A percentile compares a stretch with the other conserved stretches of the same genome.
Evolutionary conservation across 257 asterid species (phyloP).

Genomic region (Voacanga thouarsii): DNA sequence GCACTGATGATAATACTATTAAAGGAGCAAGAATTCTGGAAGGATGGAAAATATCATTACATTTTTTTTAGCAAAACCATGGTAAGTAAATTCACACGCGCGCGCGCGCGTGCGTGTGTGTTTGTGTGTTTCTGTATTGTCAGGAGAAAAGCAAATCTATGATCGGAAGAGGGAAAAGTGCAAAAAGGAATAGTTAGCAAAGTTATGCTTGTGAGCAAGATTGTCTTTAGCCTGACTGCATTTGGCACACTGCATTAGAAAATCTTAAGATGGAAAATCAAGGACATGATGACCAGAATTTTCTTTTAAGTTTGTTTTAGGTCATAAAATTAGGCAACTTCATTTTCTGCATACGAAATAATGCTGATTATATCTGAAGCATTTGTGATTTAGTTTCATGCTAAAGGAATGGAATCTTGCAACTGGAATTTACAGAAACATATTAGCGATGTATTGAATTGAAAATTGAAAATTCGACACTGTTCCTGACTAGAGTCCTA

Average conservation of each 20-base stretch:
- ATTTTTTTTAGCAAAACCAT: too few species aligned
- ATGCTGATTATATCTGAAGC: background rate
- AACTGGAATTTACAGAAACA: background rate
- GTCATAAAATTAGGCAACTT: background rate
- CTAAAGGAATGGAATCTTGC: background rate
- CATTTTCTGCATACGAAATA: background rate
- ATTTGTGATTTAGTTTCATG: background rate
- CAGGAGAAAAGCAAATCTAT: background rate
- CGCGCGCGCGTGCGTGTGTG: too few species aligned
- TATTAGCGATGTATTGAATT: background rate
- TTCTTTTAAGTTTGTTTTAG: background rate
- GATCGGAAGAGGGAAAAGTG: background rate
- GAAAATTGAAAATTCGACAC: too few species aligned
- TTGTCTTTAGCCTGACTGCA: background rate
- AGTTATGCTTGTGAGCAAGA: background rate
- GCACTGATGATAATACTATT: background rate
- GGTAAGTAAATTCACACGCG: too few species aligned
- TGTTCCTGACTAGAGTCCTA: background rate
- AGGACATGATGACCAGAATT: background rate
- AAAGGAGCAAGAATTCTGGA: background rate
- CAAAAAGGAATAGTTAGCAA: background rate
- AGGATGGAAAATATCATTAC: background rate
- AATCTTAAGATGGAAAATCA: background rate
- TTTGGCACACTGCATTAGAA: background rate
- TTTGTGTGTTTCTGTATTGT: too few species aligned